Evolutionary conservation across 306 rosid genomes (phyloP), one percentile per base, ranked within the genome.

Genomic region (Purshia tridentata): DNA sequence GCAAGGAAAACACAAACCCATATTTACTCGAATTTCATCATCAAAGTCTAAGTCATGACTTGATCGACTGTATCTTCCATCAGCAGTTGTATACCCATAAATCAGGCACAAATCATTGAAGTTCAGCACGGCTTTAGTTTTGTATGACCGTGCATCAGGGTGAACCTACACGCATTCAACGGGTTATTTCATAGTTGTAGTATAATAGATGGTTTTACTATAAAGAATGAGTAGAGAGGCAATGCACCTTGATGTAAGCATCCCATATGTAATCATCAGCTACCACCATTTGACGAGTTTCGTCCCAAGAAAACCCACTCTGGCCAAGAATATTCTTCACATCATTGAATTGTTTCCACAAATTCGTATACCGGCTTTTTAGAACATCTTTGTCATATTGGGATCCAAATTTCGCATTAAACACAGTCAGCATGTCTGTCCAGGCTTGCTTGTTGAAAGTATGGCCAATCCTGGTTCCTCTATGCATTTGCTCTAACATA

Each of bases 291-390:
- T 83, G 88, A 39, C 83, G 87, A 22, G 70, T 19, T 80, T 83
- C 88, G 49, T 90, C 90, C 93, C 97, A 90, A n/a, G 91, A 81
- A 83, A 90, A 90, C n/a, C 93, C 91, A 64, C 45, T 75, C 35
- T 80, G 90, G 19, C 83, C 76, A 39, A 90, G 89, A 72, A 88
- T 76, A 60, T 46, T 83, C 81, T 77, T 84, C 64, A 90, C 91
- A 75, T 90, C 93, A 75, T 86, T 87, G 85, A 90, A 90, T 71
- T 85, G 97, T 83, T 86, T 90, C 93, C 91, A 90, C 83, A 88
- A 79, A 78, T 75, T 86, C 57, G 93, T 76, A 70, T 90, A 90
- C 6, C 91, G 97, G 57, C 85, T 64, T 81, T 88, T 90, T 70
- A 90, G 68, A 49, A 86, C 90, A 75, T 90, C 97, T 74, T 88